Evolutionary conservation across 306 rosid genomes (phyloP).

Genomic region (Pterocarpus macrocarpus): DNA sequence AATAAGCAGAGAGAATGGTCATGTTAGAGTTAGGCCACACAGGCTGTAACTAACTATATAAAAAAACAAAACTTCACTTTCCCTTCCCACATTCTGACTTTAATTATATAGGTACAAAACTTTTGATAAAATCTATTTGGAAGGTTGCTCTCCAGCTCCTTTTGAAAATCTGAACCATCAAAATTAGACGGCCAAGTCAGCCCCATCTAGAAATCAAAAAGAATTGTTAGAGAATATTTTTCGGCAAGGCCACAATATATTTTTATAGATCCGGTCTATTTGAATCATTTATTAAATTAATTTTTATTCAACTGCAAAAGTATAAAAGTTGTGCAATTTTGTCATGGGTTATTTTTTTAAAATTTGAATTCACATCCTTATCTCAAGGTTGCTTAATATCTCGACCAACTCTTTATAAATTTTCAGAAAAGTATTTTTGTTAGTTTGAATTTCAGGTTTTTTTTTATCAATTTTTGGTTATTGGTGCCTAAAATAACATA

Average conservation of each 20-base stretch:
- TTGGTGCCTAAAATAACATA: not conserved
- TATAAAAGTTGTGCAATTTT: no score
- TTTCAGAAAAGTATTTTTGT: no score
- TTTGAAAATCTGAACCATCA: conserved; percentile 45
- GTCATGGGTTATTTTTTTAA: no score
- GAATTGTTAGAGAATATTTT: not conserved
- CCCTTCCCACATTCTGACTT: conserved; percentile 42
- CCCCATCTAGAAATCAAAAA: conserved; percentile 22
- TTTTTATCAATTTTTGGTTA: not conserved
- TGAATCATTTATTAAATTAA: no score
- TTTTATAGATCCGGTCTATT: no score
- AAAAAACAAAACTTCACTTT: conserved; percentile 51
- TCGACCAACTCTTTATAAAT: no score
- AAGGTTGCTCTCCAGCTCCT: conserved; percentile 14
- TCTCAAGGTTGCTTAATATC: no score
- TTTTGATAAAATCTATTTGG: conserved; percentile 31
- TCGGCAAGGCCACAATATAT: no score
- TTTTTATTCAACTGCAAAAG: no score
- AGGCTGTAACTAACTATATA: conserved; percentile 36
- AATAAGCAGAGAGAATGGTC: conserved; percentile 31
- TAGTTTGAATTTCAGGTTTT: not conserved
- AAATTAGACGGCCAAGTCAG: conserved; percentile 39
- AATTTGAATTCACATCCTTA: no score
- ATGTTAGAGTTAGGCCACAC: not conserved
- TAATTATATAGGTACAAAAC: conserved; percentile 13